Evolutionary conservation across 192 early-diverging fungal species (phyloP).

Genomic region (Linnemannia exigua): DNA sequence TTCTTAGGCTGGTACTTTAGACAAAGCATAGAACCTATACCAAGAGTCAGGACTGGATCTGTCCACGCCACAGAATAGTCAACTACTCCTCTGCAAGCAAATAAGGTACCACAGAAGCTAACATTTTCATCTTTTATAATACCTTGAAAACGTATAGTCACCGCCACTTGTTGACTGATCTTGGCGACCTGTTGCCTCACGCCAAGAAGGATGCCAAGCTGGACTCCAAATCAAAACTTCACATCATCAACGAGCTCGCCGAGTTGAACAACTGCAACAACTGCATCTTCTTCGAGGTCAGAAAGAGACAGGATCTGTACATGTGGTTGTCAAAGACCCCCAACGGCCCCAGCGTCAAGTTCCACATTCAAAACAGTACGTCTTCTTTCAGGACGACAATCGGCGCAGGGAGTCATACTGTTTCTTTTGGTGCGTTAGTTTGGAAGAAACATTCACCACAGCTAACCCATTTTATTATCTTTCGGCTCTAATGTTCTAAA

Average conservation of each 20-base stretch:
- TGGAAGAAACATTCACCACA: background rate
- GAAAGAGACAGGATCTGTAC: conserved; percentile 94
- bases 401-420: too few species aligned
- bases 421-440: too few species aligned
- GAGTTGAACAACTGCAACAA: conserved; percentile 99
- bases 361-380: conserved; percentile 93
- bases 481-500: background rate
- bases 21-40: too few species aligned
- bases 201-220: conserved; percentile 97
- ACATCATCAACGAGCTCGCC: conserved; percentile 93
- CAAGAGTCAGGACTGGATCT: too few species aligned
- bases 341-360: conserved; percentile 95
- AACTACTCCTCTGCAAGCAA: background rate
- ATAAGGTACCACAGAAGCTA: background rate
- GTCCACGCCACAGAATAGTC: too few species aligned
- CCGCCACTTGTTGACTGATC: conserved; percentile 93
- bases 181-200: conserved; percentile 91
- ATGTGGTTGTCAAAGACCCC: conserved; percentile 97
- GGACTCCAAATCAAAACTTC: conserved; percentile 91
- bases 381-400: background rate
- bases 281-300: conserved; percentile 94
- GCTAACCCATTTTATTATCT: background rate
- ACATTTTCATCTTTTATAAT: background rate
- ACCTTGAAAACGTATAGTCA: conserved; percentile 71
- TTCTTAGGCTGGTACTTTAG: too few species aligned